These are phyloP conservation scores for Talaromyces sp. DNA, from an alignment of 2,329 filamentous ascomycete genomes.

Conservation along the genomic window DNA sequence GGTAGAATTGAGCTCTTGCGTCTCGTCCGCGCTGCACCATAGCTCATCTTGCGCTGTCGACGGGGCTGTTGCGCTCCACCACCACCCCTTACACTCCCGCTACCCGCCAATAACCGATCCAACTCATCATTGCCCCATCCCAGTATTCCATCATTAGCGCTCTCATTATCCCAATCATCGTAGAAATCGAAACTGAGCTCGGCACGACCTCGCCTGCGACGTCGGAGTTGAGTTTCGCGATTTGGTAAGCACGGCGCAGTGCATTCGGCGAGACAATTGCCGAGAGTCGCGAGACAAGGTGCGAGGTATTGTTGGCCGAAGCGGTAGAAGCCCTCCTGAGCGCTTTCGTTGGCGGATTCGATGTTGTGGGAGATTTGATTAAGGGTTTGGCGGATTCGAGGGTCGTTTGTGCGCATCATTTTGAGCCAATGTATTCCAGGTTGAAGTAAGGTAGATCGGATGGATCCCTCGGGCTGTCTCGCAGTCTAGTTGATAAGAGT, in stretches of 20 bases:
- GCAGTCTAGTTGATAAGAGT: background rate
- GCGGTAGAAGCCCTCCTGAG: slow-evolving; percentile 85
- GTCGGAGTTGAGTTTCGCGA: slow-evolving; percentile 66
- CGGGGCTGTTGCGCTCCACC: slow-evolving; percentile 59
- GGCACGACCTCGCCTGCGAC: slow-evolving; percentile 64
- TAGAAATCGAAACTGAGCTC: slow-evolving; percentile 96
- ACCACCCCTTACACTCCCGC: slow-evolving; percentile 41
- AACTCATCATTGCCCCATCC: slow-evolving; percentile 82
- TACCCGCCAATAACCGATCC: slow-evolving; percentile 74
- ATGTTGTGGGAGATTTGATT: slow-evolving; percentile 89
- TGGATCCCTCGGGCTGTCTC: background rate
- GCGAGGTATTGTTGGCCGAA: slow-evolving; percentile 82
- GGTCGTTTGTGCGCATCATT: slow-evolving; percentile 67
- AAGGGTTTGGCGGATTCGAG: slow-evolving; percentile 86
- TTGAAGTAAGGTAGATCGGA: background rate
- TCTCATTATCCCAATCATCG: slow-evolving; percentile 84
- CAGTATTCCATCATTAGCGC: slow-evolving; percentile 58
- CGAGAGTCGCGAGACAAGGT: slow-evolving; percentile 71
- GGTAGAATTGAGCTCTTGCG: slow-evolving; percentile 56
- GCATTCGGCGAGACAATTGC: slow-evolving; percentile 62
- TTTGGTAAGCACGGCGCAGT: slow-evolving; percentile 67
- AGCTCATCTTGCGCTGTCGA: slow-evolving; percentile 81
- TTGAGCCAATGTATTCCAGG: background rate
- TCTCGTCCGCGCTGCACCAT: slow-evolving; percentile 68
- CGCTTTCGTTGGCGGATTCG: slow-evolving; percentile 83